Evolutionary conservation across 75 land plant genomes (phyloP), one percentile per base, ranked within the genome.

Genomic region (Pinus tabuliformis): DNA sequence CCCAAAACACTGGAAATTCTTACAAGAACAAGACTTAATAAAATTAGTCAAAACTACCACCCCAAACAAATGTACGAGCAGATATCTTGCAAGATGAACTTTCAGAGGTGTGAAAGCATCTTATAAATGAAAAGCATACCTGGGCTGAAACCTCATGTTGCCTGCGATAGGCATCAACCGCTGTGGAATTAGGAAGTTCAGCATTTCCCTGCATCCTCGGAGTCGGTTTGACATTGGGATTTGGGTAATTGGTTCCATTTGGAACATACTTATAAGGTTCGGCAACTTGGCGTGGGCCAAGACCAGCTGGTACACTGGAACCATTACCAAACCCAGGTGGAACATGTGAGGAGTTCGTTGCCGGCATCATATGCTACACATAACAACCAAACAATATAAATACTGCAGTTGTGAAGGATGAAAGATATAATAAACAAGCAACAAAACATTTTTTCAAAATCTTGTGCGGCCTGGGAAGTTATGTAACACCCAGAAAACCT

Each of bases 81-180:
- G 12, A 49, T 2, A 49, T 49, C 54, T 49, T 11, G 12, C 54
- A 8, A 49, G 54, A 49, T 49, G 54, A 49, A 49, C 12, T 8
- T 49, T 49, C 54, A 49, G 11, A 49, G 12, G 12, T 49, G 11
- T 49, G 0, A 0, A 49, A 49, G 54, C 12, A 49, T 49, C 12
- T 49, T 49, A 49, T 49, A 49, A 9, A 49, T 1, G 12, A 49
- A 49, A 49, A 37, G 64, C 86, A 84, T 74, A 86, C 88, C 82
- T 61, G 12, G 14, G 81, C 82, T 56, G 86, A 30, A 42, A 86
- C 80, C 71, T 86, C 88, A 73, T 86, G 88, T 54, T 80, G 82
- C 54, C 78, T 79, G 37, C 86, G 73, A 76, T 86, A 86, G 33
- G 88, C 65, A 39, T 86, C 88, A 16, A 80, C 86, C 18, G 84